A percentile compares a stretch with the other conserved stretches of the same genome.
Evolutionary conservation across 768 basidiomycete genomes (phyloP).

Genomic region (Mycena capillaripes): DNA sequence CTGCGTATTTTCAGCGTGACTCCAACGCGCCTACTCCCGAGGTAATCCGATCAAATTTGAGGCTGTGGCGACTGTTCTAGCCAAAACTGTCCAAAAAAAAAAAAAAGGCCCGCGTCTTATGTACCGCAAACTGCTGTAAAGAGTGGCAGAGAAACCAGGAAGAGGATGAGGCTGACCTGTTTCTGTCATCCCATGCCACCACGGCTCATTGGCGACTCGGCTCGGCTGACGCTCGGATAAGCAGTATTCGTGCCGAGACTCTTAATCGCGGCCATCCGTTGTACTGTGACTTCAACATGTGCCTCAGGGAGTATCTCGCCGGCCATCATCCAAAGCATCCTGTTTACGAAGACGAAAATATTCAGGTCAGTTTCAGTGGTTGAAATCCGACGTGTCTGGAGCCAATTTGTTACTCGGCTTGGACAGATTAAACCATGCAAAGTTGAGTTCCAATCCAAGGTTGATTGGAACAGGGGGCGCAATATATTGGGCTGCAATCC

Average conservation of each 20-base stretch:
- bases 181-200: neutral
- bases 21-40: too few species aligned
- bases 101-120: too few species aligned
- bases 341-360: slow-evolving; percentile 1
- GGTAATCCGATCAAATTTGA: too few species aligned
- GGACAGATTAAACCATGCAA: slow-evolving; percentile 15
- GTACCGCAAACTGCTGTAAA: too few species aligned
- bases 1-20: too few species aligned
- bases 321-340: neutral
- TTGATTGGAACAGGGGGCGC: too few species aligned
- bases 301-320: slow-evolving; percentile 24
- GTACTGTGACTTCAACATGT: slow-evolving; percentile 23
- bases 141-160: slow-evolving; percentile 12
- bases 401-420: neutral
- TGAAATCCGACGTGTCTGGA: neutral
- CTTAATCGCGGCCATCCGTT: neutral
- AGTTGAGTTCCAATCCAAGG: too few species aligned
- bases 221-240: slow-evolving; percentile 1
- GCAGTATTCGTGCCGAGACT: neutral
- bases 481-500: too few species aligned
- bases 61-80: too few species aligned
- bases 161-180: neutral
- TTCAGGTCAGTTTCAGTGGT: neutral
- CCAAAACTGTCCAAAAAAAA: too few species aligned
- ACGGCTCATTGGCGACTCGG: slow-evolving; percentile 21